Conservation (phyloP, 78 protist species). For the Diacronema lutheri region DNA sequence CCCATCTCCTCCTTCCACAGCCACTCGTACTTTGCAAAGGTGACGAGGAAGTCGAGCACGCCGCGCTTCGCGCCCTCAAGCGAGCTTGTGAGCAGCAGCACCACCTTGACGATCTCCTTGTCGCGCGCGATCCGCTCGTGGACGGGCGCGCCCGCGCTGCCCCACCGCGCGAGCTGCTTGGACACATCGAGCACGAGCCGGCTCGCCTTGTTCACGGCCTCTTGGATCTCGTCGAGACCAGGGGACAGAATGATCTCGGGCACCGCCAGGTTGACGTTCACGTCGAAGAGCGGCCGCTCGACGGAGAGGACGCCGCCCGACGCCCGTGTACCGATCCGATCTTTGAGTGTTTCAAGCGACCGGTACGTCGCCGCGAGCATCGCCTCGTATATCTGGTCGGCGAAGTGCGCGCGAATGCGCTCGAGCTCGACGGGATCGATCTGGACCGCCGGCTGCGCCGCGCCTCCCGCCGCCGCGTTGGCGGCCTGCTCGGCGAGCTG, state of each 20-base stretch:
- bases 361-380: background rate
- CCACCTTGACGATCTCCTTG: slow-evolving; percentile 11
- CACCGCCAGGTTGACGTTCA: slow-evolving; percentile 13
- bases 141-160: background rate
- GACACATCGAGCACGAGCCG: background rate
- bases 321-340: slow-evolving; percentile 16
- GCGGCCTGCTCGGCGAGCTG: too few species aligned
- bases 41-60: slow-evolving; percentile 40
- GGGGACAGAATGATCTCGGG: slow-evolving; percentile 15
- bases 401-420: background rate
- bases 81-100: slow-evolving; percentile 56
- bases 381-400: background rate
- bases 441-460: too few species aligned
- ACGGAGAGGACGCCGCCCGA: slow-evolving; percentile 6
- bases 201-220: slow-evolving; percentile 5
- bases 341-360: slow-evolving; percentile 8
- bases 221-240: slow-evolving; percentile 35
- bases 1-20: slow-evolving; percentile 60
- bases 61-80: slow-evolving; percentile 34
- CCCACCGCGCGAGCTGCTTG: background rate
- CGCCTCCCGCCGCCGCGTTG: too few species aligned
- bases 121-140: slow-evolving; percentile 14
- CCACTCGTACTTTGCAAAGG: slow-evolving; percentile 46
- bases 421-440: too few species aligned
- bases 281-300: slow-evolving; percentile 43